Conservation (phyloP, 805 yeast genomes). For the Saccharomyces kudriavzevii region DNA sequence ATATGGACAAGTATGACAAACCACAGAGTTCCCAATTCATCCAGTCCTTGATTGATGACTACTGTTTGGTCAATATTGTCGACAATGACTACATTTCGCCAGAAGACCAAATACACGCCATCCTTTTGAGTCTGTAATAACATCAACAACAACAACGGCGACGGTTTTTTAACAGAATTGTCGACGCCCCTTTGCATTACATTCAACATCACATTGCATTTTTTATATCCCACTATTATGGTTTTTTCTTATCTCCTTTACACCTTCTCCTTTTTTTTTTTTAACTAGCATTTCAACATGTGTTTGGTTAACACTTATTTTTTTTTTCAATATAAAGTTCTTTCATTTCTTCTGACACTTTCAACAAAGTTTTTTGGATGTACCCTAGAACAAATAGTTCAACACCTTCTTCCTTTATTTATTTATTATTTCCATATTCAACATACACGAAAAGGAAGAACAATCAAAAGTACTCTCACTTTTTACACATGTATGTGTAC, state of each 20-base stretch:
- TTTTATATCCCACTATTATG: not conserved
- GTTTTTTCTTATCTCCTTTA: not conserved
- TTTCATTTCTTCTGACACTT: not conserved
- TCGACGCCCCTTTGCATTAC: not conserved
- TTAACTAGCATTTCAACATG: constrained; percentile 2
- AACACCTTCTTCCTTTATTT: not conserved
- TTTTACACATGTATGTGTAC: not conserved
- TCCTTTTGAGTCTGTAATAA: constrained; percentile 31
- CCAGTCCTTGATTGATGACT: constrained; percentile 39
- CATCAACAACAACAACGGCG: not conserved
- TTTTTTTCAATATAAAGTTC: not conserved
- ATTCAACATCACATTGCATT: constrained; percentile 2
- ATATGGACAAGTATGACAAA: constrained; percentile 35
- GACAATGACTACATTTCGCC: constrained; percentile 67
- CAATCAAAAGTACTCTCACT: not conserved
- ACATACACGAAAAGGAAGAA: not conserved
- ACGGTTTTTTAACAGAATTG: not conserved
- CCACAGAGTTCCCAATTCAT: constrained; percentile 22
- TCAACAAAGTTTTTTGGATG: constrained; percentile 1
- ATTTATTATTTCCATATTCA: not conserved
- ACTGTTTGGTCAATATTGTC: constrained; percentile 76
- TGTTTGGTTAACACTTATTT: not conserved
- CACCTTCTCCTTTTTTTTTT: not conserved
- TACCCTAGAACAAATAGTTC: not conserved
- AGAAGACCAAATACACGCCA: constrained; percentile 47